Percentiles rank a stretch among this genome's conserved stretches.
These are phyloP conservation scores for Dactylonectria estremocensis DNA, from an alignment of 2,329 filamentous ascomycete genomes.

Conservation along the genomic window DNA sequence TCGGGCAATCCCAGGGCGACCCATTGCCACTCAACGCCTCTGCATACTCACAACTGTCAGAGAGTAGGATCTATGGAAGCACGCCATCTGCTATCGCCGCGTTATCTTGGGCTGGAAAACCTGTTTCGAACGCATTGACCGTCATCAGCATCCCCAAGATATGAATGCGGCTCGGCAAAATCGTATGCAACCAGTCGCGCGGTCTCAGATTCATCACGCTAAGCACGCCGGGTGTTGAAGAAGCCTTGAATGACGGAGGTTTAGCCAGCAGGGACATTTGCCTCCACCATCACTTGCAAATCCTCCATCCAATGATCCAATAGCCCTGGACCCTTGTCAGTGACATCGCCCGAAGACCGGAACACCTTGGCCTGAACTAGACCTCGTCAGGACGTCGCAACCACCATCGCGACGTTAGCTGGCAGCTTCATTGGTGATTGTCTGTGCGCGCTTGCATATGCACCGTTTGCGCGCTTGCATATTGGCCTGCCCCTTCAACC, in stretches of 20 bases:
- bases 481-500: constrained; percentile 9
- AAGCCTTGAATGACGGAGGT: constrained; percentile 3
- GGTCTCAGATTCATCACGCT: constrained; percentile 13
- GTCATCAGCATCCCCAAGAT: background rate
- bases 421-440: constrained; percentile 16
- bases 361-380: constrained; percentile 36
- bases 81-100: background rate
- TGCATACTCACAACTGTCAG: background rate
- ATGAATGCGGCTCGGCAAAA: constrained; percentile 22
- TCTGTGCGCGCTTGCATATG: constrained; percentile 30
- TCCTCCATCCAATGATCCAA: background rate
- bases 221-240: background rate
- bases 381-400: constrained; percentile 13
- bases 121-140: constrained; percentile 5
- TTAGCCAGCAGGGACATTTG: constrained; percentile 18
- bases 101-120: no score
- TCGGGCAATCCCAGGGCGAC: constrained; percentile 21
- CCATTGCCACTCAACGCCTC: constrained; percentile 7
- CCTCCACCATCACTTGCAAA: constrained; percentile 19
- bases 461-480: constrained; percentile 31
- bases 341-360: constrained; percentile 39
- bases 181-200: constrained; percentile 12
- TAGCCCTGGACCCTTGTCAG: background rate
- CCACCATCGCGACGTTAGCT: constrained; percentile 36
- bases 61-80: background rate